Base-by-base conservation (phyloP, 2,329 filamentous ascomycete species). In the Sporothrix sp. region DNA sequence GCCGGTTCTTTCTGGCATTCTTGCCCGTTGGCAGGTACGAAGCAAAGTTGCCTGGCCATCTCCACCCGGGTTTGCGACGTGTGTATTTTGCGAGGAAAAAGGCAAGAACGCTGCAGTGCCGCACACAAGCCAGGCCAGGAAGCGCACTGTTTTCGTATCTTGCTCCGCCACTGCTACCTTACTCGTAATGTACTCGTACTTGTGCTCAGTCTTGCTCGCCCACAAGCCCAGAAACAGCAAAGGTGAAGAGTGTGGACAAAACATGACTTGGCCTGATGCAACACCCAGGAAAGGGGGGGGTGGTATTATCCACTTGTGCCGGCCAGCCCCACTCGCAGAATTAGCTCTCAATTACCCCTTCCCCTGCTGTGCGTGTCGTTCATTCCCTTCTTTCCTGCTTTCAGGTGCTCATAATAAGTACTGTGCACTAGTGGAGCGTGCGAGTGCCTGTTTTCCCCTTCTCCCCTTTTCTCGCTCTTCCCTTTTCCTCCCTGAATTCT, bases 331-430 rank as follows among this genome's bases (percentile, higher is more conserved):
- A 53, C 52, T 50, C 43, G 23, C 13, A 28, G 13, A 35, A 33
- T 21, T 48, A 51, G 52, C 52, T 40, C 25, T 10, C 47, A 48
- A 50, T 50, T 48, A 48, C 43, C 43, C 51, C 48, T 50, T 45
- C 47, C 51, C 48, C 40, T 52, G 39, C 37, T 37, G 21, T 27
- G 42, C 37, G 25, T 43, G 20, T 28, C 33, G 27, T 43, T 38
- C 21, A 25, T 27, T 28, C 44, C 44, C 44, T 38, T 48, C 44
- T 38, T 42, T 43, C 50, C 50, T 52, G 37, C 38, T 44, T 44
- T 23, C 45, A 45, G 51, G 21, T 49, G 50, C 50, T 52, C 30
- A 25, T 51, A 42, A 33, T 38, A 42, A 32, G 27, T 14, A 46
- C 16, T 46, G 35, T 7, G 23, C 43, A 36, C 43, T 45, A 45